Percentiles rank a stretch among this genome's conserved stretches.
These are phyloP conservation scores for Cladosporium oxysporum DNA, from an alignment of 2,329 filamentous ascomycete genomes.

Conservation along the genomic window DNA sequence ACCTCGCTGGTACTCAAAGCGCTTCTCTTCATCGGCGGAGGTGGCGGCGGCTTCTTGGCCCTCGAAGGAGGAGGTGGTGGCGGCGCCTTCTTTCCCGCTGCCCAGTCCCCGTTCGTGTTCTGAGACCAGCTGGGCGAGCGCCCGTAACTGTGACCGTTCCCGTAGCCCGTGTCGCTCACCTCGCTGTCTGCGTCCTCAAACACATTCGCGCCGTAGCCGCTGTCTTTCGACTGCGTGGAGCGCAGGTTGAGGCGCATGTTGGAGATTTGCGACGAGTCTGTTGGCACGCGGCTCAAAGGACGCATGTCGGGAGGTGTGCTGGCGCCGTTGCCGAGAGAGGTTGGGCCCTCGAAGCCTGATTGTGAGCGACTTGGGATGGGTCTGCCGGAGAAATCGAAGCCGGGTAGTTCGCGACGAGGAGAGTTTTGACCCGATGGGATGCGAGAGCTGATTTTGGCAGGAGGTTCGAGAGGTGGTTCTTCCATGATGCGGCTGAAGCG, in stretches of 20 bases:
- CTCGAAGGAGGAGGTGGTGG: conserved; percentile 60
- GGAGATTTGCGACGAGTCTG: conserved; percentile 55
- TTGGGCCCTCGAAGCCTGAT: conserved; percentile 59
- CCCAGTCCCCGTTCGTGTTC: conserved; percentile 26
- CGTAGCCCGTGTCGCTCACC: conserved; percentile 22
- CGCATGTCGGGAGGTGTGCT: conserved; percentile 49
- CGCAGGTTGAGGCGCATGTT: conserved; percentile 52
- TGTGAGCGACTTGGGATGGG: conserved; percentile 53
- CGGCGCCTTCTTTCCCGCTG: conserved; percentile 58
- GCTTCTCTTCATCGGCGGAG: conserved; percentile 64
- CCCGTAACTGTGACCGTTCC: not conserved
- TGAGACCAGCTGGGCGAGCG: conserved; percentile 32
- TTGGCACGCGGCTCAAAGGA: conserved; percentile 55
- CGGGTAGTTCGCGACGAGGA: conserved; percentile 44
- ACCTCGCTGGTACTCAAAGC: conserved; percentile 46
- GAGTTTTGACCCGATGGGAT: conserved; percentile 43
- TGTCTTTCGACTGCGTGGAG: conserved; percentile 34
- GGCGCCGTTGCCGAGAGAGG: conserved; percentile 51
- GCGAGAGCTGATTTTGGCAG: conserved; percentile 55
- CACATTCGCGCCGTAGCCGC: conserved; percentile 45
- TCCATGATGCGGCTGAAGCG: conserved; percentile 57
- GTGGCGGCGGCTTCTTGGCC: conserved; percentile 63
- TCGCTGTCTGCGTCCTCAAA: conserved; percentile 56
- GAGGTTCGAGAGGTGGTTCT: conserved; percentile 56
- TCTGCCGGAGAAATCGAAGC: conserved; percentile 48